Conservation (phyloP, 768 basidiomycete species). For the Coprinellus aureogranulatus region DNA sequence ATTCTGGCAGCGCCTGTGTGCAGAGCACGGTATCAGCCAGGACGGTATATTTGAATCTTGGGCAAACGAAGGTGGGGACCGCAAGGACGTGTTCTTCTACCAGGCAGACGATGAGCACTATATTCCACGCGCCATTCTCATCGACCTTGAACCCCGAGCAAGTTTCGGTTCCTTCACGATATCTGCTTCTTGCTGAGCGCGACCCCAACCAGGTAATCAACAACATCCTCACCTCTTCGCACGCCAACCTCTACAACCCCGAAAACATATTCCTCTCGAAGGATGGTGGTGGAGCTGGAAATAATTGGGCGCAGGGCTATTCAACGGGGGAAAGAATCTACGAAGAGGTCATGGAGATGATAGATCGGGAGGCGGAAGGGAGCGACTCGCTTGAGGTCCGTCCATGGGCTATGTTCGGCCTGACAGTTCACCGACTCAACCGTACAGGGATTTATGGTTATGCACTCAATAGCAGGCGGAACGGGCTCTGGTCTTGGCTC, state of each 20-base stretch:
- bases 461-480: constrained; percentile 98
- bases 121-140: constrained; percentile 92
- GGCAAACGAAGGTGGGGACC: constrained; percentile 92
- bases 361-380: constrained; percentile 96
- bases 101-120: constrained; percentile 99
- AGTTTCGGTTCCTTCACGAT: constrained; percentile 23
- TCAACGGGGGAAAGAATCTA: constrained; percentile 86
- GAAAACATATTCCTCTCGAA: constrained; percentile 96
- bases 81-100: constrained; percentile 99
- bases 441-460: constrained; percentile 91
- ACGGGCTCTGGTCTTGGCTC: constrained; percentile 98
- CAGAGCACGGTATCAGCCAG: constrained; percentile 96
- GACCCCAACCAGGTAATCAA: constrained; percentile 86
- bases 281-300: constrained; percentile 98
- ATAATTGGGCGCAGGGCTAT: constrained; percentile 98
- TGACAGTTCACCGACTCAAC: background rate
- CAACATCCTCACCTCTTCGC: constrained; percentile 85
- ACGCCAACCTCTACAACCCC: constrained; percentile 91
- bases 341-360: constrained; percentile 98
- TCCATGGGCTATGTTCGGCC: constrained; percentile 4
- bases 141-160: constrained; percentile 95
- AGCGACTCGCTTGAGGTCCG: constrained; percentile 92
- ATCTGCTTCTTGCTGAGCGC: constrained; percentile 10
- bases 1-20: constrained; percentile 97
- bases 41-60: constrained; percentile 96